phyloP scores from a whole-genome alignment of 441 rosid species.

The Eruca vesicaria region DNA sequence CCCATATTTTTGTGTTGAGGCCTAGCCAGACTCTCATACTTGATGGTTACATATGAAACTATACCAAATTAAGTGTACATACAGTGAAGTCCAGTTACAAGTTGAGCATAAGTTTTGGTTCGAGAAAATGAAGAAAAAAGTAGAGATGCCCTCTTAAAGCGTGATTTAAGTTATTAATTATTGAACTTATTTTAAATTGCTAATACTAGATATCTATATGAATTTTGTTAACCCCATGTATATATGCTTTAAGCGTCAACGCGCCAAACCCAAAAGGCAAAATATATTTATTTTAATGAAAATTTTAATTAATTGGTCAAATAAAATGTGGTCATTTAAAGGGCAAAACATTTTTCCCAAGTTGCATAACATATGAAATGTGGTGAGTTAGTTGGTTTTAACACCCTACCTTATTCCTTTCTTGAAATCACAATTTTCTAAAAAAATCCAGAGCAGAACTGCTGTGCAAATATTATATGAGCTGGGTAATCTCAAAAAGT shows the following conservation, averaged over 20 bases:
- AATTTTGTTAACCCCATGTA: background rate
- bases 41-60: background rate
- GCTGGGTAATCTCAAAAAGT: background rate
- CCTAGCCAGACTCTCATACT: background rate
- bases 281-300: background rate
- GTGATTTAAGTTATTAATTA: background rate
- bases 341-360: background rate
- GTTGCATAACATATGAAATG: background rate
- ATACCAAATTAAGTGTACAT: background rate
- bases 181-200: background rate
- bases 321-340: background rate
- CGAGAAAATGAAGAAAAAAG: background rate
- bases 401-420: background rate
- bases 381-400: background rate
- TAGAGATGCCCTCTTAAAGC: background rate
- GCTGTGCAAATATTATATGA: constrained; percentile 11
- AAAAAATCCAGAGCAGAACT: background rate
- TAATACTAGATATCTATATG: background rate
- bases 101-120: background rate
- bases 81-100: background rate
- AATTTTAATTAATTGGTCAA: no score
- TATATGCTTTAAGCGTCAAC: background rate
- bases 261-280: background rate
- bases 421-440: background rate
- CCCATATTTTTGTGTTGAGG: background rate